Percentiles rank a stretch among this genome's conserved stretches.
Conservation (phyloP, 106 monocot genomes). For the Dioscorea dumetorum region DNA sequence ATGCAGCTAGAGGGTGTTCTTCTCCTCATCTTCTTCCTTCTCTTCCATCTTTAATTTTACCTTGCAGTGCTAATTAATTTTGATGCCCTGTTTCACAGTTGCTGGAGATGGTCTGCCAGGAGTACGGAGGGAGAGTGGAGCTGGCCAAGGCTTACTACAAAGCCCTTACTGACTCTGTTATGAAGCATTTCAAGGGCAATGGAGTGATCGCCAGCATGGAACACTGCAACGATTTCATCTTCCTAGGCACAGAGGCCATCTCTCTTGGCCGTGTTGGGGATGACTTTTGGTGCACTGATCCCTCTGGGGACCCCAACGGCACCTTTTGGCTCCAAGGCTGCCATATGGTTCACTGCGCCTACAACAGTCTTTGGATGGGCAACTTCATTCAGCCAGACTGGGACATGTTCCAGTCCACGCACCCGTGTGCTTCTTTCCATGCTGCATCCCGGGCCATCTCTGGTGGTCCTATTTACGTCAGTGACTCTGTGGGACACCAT, state of each 20-base stretch:
- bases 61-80: too few relatives aligned
- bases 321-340: conserved; percentile 90
- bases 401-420: conserved; percentile 98
- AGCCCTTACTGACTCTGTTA: conserved; percentile 52
- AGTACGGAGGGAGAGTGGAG: conserved; percentile 79
- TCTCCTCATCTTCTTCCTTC: not conserved
- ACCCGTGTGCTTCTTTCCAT: conserved; percentile 83
- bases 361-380: conserved; percentile 93
- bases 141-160: conserved; percentile 75
- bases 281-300: conserved; percentile 92
- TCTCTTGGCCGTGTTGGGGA: conserved; percentile 84
- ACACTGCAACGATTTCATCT: conserved; percentile 97
- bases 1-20: too few relatives aligned
- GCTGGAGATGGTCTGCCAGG: conserved; percentile 82
- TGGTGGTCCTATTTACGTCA: conserved; percentile 84
- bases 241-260: conserved; percentile 75
- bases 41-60: not conserved
- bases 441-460: conserved; percentile 87
- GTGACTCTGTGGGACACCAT: conserved; percentile 70
- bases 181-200: conserved; percentile 65
- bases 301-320: conserved; percentile 71
- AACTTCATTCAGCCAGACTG: conserved; percentile 92
- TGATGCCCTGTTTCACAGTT: conserved; percentile 24
- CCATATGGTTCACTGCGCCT: conserved; percentile 96
- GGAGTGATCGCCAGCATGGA: conserved; percentile 93